Evolutionary conservation across 495 filamentous ascomycete genomes (phyloP).

Genomic region (Neohortaea acidophila): DNA sequence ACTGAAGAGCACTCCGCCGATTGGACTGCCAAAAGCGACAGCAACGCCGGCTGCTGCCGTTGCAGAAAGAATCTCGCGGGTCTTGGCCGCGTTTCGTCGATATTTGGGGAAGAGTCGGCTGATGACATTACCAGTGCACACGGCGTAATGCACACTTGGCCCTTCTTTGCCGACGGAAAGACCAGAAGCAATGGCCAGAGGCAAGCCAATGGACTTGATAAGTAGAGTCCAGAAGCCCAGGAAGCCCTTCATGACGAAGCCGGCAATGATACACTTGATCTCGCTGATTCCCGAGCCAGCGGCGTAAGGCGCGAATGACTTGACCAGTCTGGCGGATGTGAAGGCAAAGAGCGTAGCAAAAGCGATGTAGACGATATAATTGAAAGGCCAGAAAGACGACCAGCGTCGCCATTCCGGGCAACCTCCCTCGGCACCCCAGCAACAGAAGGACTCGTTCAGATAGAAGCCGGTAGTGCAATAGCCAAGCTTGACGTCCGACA

Average conservation of each 20-base stretch:
- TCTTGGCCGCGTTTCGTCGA: slow-evolving; percentile 82
- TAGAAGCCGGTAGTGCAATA: slow-evolving; percentile 93
- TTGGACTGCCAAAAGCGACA: slow-evolving; percentile 93
- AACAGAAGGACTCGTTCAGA: slow-evolving; percentile 95
- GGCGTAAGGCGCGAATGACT: slow-evolving; percentile 88
- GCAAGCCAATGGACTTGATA: slow-evolving; percentile 86
- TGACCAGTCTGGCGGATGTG: slow-evolving; percentile 71
- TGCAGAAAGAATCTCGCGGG: slow-evolving; percentile 84
- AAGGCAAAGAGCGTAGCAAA: slow-evolving; percentile 75
- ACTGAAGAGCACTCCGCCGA: slow-evolving; percentile 92
- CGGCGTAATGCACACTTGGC: slow-evolving; percentile 93
- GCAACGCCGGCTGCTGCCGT: slow-evolving; percentile 91
- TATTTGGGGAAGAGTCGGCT: slow-evolving; percentile 89
- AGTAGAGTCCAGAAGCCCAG: slow-evolving; percentile 80
- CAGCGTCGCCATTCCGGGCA: slow-evolving; percentile 84
- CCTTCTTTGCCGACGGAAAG: slow-evolving; percentile 95
- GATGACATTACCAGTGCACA: slow-evolving; percentile 95
- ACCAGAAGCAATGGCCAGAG: slow-evolving; percentile 85
- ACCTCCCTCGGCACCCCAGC: slow-evolving; percentile 86
- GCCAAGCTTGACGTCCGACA: slow-evolving; percentile 88
- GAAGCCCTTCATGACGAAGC: slow-evolving; percentile 99
- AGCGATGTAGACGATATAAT: slow-evolving; percentile 78
- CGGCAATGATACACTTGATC: slow-evolving; percentile 98
- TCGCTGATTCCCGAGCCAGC: slow-evolving; percentile 96
- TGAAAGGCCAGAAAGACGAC: slow-evolving; percentile 62